phyloP scores from a whole-genome alignment of 345 rosid genomes.

The Citrus mangshanensis region DNA sequence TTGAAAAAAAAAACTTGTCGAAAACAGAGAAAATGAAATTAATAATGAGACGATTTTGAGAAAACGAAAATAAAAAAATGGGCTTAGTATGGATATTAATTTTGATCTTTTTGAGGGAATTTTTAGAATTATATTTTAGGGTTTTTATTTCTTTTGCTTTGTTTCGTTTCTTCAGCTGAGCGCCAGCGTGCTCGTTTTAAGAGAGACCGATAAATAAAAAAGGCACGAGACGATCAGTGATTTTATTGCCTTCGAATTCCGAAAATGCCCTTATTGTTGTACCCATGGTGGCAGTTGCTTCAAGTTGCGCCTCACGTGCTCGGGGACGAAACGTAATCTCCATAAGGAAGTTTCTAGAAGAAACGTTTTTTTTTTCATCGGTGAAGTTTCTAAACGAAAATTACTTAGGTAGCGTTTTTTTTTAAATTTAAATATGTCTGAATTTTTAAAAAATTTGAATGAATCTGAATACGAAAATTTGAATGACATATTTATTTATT shows the following conservation, averaged over 20 bases:
- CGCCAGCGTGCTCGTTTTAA: not conserved
- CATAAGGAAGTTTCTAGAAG: not conserved
- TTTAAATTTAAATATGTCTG: no score
- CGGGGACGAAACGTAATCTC: not conserved
- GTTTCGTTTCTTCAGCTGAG: not conserved
- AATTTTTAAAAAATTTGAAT: no score
- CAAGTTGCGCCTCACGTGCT: not conserved
- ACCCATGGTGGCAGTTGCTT: not conserved
- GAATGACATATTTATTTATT: no score
- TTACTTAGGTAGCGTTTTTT: no score
- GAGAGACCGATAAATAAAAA: not conserved
- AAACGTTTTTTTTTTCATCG: not conserved
- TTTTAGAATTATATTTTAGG: not conserved
- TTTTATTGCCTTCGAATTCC: slow-evolving; percentile 13
- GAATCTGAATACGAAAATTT: accelerated
- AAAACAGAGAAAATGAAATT: slow-evolving; percentile 3
- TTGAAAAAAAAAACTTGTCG: slow-evolving; percentile 1
- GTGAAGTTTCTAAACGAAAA: no score
- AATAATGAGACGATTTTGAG: not conserved
- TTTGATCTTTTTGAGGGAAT: not conserved
- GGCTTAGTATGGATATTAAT: not conserved
- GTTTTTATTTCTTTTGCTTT: not conserved
- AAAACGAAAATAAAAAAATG: not conserved
- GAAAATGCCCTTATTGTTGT: slow-evolving; percentile 5
- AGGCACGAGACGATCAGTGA: not conserved